These are phyloP conservation scores for Citrus cavaleriei DNA, from an alignment of 345 rosid species.

Conservation along the genomic window DNA sequence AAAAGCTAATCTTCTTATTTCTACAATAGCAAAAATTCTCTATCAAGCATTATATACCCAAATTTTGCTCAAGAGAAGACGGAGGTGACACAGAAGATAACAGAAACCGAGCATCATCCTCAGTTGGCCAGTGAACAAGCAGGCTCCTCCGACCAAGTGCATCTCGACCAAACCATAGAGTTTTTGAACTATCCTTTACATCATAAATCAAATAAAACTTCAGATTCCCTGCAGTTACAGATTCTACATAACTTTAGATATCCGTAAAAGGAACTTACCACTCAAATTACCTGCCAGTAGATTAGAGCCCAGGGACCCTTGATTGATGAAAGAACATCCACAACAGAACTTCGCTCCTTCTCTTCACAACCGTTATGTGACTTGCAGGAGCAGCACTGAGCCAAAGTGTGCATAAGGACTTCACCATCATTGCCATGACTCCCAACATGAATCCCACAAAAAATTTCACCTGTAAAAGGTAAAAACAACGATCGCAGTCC, in stretches of 20 bases:
- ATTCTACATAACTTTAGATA: neutral
- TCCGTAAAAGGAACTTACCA: slow-evolving; percentile 27
- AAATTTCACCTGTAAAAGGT: slow-evolving; percentile 60
- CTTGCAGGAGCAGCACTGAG: slow-evolving; percentile 34
- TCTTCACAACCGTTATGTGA: slow-evolving; percentile 19
- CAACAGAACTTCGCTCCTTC: slow-evolving; percentile 32
- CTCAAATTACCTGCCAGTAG: slow-evolving; percentile 78
- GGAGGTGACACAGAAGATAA: slow-evolving; percentile 70
- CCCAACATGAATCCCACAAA: slow-evolving; percentile 61
- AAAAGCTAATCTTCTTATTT: neutral
- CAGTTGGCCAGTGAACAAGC: slow-evolving; percentile 89
- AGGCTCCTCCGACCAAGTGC: slow-evolving; percentile 88
- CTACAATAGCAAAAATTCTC: neutral
- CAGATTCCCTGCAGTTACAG: neutral
- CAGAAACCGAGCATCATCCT: slow-evolving; percentile 55
- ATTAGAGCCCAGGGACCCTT: slow-evolving; percentile 88
- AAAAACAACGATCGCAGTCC: neutral
- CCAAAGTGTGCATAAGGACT: slow-evolving; percentile 52
- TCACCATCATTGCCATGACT: slow-evolving; percentile 60
- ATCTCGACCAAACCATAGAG: slow-evolving; percentile 92
- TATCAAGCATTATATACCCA: slow-evolving; percentile 42
- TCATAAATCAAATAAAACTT: slow-evolving; percentile 2
- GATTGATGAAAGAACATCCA: slow-evolving; percentile 63
- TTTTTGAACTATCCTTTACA: slow-evolving; percentile 61
- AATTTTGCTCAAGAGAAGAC: slow-evolving; percentile 29